phyloP scores from a whole-genome alignment of 2,329 filamentous ascomycete species.

The Cephalotrichum gorgonifer region DNA sequence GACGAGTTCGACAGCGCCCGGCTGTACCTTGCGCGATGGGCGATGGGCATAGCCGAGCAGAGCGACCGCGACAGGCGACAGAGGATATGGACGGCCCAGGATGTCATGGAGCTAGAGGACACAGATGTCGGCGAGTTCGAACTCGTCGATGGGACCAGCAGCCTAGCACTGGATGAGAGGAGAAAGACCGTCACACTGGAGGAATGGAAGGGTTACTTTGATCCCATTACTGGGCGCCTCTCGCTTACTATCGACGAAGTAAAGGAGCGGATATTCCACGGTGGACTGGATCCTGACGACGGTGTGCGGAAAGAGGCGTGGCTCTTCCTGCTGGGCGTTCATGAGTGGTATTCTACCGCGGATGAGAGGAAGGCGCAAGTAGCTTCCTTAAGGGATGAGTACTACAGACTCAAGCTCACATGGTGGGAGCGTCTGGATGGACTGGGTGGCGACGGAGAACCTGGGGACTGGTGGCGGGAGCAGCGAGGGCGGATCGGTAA shows the following conservation, averaged over 20 bases:
- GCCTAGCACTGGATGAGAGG: conserved; percentile 64
- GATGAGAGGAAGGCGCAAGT: conserved; percentile 77
- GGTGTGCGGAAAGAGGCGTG: conserved; percentile 93
- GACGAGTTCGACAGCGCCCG: conserved; percentile 96
- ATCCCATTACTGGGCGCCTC: conserved; percentile 61
- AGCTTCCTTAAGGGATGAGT: conserved; percentile 83
- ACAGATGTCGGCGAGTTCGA: conserved; percentile 95
- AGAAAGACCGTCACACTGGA: conserved; percentile 67
- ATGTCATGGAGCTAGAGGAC: conserved; percentile 88
- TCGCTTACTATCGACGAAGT: conserved; percentile 81
- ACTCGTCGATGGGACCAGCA: conserved; percentile 70
- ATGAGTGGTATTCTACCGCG: conserved; percentile 82
- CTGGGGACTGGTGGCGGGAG: conserved; percentile 94
- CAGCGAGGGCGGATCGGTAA: conserved; percentile 88
- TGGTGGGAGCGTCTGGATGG: conserved; percentile 96
- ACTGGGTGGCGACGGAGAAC: conserved; percentile 65
- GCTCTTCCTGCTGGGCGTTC: conserved; percentile 85
- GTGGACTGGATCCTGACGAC: conserved; percentile 78
- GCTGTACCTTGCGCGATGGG: conserved; percentile 91
- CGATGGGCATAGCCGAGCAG: conserved; percentile 97
- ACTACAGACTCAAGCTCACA: conserved; percentile 81
- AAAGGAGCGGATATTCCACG: conserved; percentile 95
- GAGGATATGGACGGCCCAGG: conserved; percentile 84
- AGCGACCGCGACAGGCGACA: conserved; percentile 79
- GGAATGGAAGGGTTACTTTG: conserved; percentile 91